Evolutionary conservation across 2,329 filamentous ascomycete genomes (phyloP), one percentile per base, ranked within the genome.

Genomic region (Mariannaea sp.): DNA sequence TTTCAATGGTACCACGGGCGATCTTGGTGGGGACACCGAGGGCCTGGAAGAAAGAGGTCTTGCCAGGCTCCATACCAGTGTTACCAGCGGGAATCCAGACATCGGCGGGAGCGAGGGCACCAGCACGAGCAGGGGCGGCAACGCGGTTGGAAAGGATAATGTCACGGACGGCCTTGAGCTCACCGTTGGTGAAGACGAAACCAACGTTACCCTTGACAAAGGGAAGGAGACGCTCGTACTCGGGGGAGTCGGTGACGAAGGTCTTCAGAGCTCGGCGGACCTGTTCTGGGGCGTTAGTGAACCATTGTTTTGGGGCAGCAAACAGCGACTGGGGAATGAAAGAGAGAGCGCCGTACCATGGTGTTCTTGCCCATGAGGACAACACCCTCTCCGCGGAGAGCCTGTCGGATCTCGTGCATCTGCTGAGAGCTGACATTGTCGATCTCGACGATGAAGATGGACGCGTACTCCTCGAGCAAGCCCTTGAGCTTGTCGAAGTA

Each of bases 11-110:
- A 95, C 94, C 95, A 96, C 94, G 94, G 76, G 94, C 94, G 82
- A 99, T 99, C 92, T 99, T 99, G 86, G 94, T 99, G 75, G 94
- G 94, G 76, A 99, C 92, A 91, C 93, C 93, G 80, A 99, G 94
- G 73, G 94, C 94, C 88, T 99, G 94, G 92, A 99, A 99, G 92
- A 99, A 99, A 76, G 94, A 97, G 74, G 94, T 99, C 90, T 99
- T 99, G 80, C 95, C 95, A 76, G 94, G 95, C 80, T 99, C 94
- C 94, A 99, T 99, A 82, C 94, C 94, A 73, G 94, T 99, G 89
- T 99, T 99, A 80, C 94, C 94, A 69, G 92, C 94, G 67, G 94
- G 94, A 68, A 99, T 77, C 83, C 81, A 99, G 76, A 99, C 94
- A 78, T 99, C 95, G 73, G 75, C 79, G 67, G 95, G 94, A 68